A percentile compares a stretch with the other conserved stretches of the same genome.
Conservation (phyloP, 2,329 filamentous ascomycete genomes). For the Ophiostoma perfectum region DNA sequence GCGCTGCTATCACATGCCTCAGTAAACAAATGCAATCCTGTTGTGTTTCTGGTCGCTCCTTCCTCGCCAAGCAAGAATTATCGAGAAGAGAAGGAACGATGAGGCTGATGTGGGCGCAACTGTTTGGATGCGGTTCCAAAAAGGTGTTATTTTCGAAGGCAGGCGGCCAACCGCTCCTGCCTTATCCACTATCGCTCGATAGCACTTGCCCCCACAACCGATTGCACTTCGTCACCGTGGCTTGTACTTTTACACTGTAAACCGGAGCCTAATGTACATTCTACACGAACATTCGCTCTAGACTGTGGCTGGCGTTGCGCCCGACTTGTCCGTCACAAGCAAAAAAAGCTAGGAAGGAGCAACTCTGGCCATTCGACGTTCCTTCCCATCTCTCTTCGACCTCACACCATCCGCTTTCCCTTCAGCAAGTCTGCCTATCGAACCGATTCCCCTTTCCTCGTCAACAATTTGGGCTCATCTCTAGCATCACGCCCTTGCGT, state of each 20-base stretch:
- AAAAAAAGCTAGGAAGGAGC: slow-evolving; percentile 18
- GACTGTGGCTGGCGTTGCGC: slow-evolving; percentile 6
- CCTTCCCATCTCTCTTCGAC: neutral
- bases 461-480: neutral
- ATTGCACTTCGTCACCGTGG: slow-evolving; percentile 14
- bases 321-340: slow-evolving; percentile 17
- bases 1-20: neutral
- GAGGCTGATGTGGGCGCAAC: slow-evolving; percentile 12
- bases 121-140: slow-evolving; percentile 1
- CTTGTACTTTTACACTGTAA: slow-evolving; percentile 5
- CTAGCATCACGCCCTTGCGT: neutral
- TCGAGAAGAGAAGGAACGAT: neutral
- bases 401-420: neutral
- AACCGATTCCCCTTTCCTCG: neutral
- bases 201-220: slow-evolving; percentile 14
- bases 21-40: neutral
- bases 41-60: neutral
- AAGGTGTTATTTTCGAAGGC: slow-evolving; percentile 23
- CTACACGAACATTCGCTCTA: neutral
- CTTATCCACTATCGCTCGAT: slow-evolving; percentile 15
- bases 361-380: slow-evolving; percentile 18
- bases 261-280: slow-evolving; percentile 9
- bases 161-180: slow-evolving; percentile 4
- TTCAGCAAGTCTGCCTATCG: neutral
- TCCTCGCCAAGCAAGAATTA: neutral